Evolutionary conservation across 768 basidiomycete species (phyloP).

Genomic region (Trametes cinnabarina): DNA sequence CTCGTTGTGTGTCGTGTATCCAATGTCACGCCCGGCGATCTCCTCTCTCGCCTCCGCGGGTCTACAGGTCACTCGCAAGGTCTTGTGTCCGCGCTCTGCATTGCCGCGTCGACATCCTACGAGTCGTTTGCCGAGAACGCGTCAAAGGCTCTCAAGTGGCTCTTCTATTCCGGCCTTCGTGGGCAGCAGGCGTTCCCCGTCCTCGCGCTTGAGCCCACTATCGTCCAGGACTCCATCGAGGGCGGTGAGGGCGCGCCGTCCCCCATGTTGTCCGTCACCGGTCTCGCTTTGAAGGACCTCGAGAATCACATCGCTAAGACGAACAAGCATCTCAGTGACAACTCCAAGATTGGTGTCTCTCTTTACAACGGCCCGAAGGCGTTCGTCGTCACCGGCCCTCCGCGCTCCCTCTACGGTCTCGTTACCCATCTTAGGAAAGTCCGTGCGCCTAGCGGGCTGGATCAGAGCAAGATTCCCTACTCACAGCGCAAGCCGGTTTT

Average conservation of each 20-base stretch:
- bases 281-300: conserved; percentile 72
- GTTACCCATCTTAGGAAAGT: conserved; percentile 89
- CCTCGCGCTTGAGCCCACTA: conserved; percentile 81
- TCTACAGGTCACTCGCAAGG: conserved; percentile 98
- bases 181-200: conserved; percentile 95
- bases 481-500: conserved; percentile 95
- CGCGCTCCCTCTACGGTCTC: conserved; percentile 90
- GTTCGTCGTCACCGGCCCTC: conserved; percentile 90
- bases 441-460: conserved; percentile 79
- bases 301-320: conserved; percentile 82
- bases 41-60: conserved; percentile 73
- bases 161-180: conserved; percentile 91
- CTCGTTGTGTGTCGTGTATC: conserved; percentile 75
- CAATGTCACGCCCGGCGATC: conserved; percentile 74
- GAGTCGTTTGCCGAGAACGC: conserved; percentile 75
- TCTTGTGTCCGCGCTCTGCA: conserved; percentile 88
- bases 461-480: conserved; percentile 92
- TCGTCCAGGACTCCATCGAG: conserved; percentile 84
- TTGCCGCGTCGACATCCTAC: conserved; percentile 75
- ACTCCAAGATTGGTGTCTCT: conserved; percentile 82
- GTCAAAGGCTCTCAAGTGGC: conserved; percentile 83
- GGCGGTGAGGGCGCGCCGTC: conserved; percentile 92
- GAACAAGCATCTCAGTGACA: conserved; percentile 77
- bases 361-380: conserved; percentile 89
- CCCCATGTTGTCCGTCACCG: conserved; percentile 91